Conservation (phyloP, 352 stramenopile genomes). For the Blastocystis sp. region DNA sequence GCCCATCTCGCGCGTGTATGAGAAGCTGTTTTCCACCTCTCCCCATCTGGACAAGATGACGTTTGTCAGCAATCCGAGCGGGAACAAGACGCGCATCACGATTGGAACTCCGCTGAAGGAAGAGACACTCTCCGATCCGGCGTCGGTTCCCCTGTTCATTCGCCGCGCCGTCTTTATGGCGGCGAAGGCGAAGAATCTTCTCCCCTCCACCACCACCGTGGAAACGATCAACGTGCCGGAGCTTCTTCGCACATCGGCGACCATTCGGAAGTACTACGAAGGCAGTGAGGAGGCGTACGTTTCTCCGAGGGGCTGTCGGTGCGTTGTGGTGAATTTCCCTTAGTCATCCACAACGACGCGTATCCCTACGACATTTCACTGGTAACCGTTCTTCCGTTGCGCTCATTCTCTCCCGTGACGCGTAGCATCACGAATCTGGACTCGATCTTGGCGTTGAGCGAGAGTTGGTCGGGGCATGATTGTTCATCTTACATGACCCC, state of each 20-base stretch:
- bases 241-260: neutral
- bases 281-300: neutral
- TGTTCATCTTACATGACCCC: neutral
- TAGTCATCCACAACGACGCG: constrained; percentile 45
- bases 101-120: neutral
- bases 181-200: neutral
- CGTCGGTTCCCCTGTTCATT: neutral
- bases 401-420: neutral
- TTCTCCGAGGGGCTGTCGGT: neutral
- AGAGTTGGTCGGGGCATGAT: neutral
- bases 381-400: neutral
- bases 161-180: neutral
- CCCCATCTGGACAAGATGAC: neutral
- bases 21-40: neutral
- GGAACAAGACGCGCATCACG: neutral
- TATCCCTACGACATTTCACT: constrained; percentile 38
- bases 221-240: neutral
- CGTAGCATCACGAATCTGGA: neutral
- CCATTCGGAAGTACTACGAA: neutral
- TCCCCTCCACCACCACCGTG: neutral
- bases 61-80: neutral
- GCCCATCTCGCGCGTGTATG: neutral
- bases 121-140: neutral
- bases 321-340: neutral
- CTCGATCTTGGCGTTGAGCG: neutral